phyloP scores from a whole-genome alignment of 495 filamentous ascomycete species.

The Monascus purpureus region DNA sequence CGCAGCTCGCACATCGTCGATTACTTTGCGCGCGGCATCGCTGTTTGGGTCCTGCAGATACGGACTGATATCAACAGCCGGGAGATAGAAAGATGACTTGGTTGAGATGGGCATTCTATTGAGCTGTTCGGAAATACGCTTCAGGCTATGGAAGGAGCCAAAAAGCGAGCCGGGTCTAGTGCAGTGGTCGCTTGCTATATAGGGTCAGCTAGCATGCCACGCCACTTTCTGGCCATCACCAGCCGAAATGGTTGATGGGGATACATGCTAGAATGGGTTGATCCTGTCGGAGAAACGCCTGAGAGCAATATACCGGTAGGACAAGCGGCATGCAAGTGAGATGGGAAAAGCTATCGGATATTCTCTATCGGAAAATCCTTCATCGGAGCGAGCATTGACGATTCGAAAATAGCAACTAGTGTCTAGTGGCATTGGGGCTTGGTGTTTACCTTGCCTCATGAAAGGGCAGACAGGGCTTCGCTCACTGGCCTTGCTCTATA shows the following conservation, averaged over 20 bases:
- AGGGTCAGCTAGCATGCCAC: not conserved
- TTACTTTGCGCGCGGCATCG: constrained; percentile 4
- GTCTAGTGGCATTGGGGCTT: not conserved
- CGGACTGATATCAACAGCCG: constrained; percentile 4
- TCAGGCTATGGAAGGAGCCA: not conserved
- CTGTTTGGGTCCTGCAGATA: constrained; percentile 13
- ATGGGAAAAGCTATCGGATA: not conserved
- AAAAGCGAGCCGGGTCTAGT: not conserved
- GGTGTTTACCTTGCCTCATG: not conserved
- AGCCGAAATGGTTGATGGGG: not conserved
- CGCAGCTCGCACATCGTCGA: constrained; percentile 8
- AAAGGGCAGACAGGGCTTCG: not conserved
- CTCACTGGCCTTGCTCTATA: not conserved
- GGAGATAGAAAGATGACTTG: constrained; percentile 1
- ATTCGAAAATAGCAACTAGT: not conserved
- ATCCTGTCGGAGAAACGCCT: too few species aligned
- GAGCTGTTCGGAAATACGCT: not conserved
- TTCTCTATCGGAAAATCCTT: not conserved
- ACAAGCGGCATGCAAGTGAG: not conserved
- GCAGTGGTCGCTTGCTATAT: not conserved
- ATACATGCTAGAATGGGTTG: not conserved
- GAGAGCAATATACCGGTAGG: not conserved
- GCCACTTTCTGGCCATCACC: not conserved
- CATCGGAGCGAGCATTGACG: too few species aligned
- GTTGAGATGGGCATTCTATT: not conserved